Percentiles rank a stretch among this genome's conserved stretches.
These are phyloP conservation scores for Triglochin maritima DNA, from an alignment of 106 monocot genomes.

Conservation along the genomic window DNA sequence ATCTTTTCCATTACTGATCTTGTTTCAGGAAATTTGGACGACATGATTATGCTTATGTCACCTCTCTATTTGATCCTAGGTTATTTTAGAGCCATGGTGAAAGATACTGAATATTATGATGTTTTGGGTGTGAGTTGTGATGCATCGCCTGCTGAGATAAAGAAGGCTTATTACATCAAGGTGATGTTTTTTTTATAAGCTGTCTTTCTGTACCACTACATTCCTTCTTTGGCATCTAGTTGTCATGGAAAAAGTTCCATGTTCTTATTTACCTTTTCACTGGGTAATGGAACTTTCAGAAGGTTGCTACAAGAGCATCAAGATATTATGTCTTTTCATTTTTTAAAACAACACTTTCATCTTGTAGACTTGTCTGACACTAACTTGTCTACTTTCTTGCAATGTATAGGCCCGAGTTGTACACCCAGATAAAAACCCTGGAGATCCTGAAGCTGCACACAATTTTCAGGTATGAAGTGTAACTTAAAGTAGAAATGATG, in stretches of 20 bases:
- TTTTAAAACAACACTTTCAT: too few relatives aligned
- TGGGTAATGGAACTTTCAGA: too few relatives aligned
- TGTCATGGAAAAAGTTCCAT: too few relatives aligned
- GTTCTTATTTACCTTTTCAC: too few relatives aligned
- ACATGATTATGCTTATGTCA: background rate
- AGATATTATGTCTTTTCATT: too few relatives aligned
- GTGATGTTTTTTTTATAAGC: background rate
- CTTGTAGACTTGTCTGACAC: too few relatives aligned
- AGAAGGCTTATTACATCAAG: slow-evolving; percentile 88
- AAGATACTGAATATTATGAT: slow-evolving; percentile 69
- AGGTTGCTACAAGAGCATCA: too few relatives aligned
- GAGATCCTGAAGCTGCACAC: slow-evolving; percentile 70
- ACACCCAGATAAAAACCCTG: slow-evolving; percentile 76
- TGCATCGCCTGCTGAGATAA: slow-evolving; percentile 75
- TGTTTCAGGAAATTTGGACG: too few relatives aligned
- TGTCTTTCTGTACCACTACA: background rate
- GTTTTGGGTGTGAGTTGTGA: slow-evolving; percentile 57
- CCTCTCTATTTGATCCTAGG: background rate
- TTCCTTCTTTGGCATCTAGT: too few relatives aligned
- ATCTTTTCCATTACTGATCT: too few relatives aligned
- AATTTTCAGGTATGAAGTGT: slow-evolving; percentile 62
- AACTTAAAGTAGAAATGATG: background rate
- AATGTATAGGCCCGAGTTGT: slow-evolving; percentile 43
- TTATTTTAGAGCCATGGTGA: slow-evolving; percentile 37
- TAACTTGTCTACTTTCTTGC: too few relatives aligned